Evolutionary conservation across 1,139 yeast species (phyloP).

Genomic region (Saccharomyces pastorianus): DNA sequence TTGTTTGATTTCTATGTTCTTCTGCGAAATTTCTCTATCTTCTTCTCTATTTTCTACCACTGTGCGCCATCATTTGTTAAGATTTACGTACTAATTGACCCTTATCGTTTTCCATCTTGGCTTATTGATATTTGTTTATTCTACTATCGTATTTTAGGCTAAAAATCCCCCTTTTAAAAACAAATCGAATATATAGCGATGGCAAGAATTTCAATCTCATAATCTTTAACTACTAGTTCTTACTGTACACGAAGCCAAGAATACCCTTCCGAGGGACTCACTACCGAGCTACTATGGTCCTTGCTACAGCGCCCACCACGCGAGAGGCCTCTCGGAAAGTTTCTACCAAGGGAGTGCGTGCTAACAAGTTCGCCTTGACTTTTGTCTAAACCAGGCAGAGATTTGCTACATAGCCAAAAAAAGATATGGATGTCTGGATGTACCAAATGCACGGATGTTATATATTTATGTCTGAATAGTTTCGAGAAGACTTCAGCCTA

Average conservation of each 20-base stretch:
- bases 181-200: background rate
- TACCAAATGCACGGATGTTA: background rate
- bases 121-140: constrained; percentile 4
- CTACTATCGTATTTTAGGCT: background rate
- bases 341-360: background rate
- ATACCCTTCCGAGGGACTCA: background rate
- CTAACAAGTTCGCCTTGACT: background rate
- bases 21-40: background rate
- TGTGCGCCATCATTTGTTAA: background rate
- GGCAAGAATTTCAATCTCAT: background rate
- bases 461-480: background rate
- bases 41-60: background rate
- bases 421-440: background rate
- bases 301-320: background rate
- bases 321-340: background rate
- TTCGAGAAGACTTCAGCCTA: background rate
- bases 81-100: constrained; percentile 84
- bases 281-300: background rate
- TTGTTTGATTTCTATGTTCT: background rate
- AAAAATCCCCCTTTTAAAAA: background rate
- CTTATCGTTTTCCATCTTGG: constrained; percentile 98
- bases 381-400: background rate
- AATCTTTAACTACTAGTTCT: background rate
- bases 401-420: background rate
- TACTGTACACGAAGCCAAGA: background rate